Evolutionary conservation across 768 basidiomycete genomes (phyloP).

Genomic region (Thelephora aurantiotincta): DNA sequence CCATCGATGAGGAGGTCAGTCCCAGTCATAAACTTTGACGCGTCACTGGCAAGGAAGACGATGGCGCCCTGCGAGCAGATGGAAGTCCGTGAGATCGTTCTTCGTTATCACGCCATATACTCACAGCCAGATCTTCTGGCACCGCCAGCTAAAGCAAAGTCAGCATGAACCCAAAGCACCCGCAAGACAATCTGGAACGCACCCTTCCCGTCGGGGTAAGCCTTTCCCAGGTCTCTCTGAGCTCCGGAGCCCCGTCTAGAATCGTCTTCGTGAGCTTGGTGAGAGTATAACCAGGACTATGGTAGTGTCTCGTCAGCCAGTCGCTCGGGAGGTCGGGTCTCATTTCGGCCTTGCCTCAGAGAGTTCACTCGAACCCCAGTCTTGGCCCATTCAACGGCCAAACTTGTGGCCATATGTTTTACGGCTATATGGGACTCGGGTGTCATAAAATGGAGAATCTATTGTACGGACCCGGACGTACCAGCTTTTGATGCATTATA

Average conservation of each 20-base stretch:
- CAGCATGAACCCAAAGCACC: constrained; percentile 2
- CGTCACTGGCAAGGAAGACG: constrained; percentile 84
- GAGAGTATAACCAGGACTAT: constrained; percentile 87
- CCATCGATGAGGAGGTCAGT: constrained; percentile 79
- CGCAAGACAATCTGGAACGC: constrained; percentile 14
- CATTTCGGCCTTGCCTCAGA: constrained; percentile 34
- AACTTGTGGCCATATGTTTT: constrained; percentile 83
- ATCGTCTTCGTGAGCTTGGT: constrained; percentile 82
- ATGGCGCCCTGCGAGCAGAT: constrained; percentile 50
- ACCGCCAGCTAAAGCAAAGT: constrained; percentile 56
- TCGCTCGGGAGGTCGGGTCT: neutral
- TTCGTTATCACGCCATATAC: constrained; percentile 10
- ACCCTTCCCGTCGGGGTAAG: constrained; percentile 81
- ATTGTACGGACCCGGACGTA: constrained; percentile 18
- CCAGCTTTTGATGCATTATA: constrained; percentile 95
- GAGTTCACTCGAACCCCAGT: constrained; percentile 78
- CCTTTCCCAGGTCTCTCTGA: constrained; percentile 78
- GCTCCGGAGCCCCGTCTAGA: constrained; percentile 55
- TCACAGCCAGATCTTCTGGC: constrained; percentile 78
- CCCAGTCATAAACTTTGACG: constrained; percentile 83
- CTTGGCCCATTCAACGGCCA: constrained; percentile 95
- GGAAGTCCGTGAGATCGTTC: neutral
- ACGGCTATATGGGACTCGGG: constrained; percentile 46
- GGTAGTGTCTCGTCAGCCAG: constrained; percentile 5
- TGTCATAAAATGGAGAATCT: neutral